Evolutionary conservation across 208 protist genomes (phyloP), one percentile per base, ranked within the genome.

Genomic region (Trypanosoma avium): DNA sequence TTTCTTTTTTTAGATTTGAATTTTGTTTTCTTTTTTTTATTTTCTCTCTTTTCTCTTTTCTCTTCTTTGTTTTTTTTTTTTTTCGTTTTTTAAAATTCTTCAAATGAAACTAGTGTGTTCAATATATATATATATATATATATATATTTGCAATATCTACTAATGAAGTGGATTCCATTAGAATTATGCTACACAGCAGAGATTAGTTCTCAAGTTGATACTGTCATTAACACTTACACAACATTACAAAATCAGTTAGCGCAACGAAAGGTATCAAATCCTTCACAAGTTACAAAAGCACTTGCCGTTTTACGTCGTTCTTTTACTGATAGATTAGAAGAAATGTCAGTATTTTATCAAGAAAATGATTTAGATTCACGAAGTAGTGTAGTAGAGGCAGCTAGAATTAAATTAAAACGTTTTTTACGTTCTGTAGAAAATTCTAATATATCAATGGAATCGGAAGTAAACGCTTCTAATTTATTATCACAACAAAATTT

Each of bases 281-380:
- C 67, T 47, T 30, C 57, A 1, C 67, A 65, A 21, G 27, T 66
- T 9, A 38, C 0, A 19, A 55, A 43, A 26, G 67, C 58, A 52
- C 33, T 66, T 32, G 22, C 13, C 22, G 58, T 59, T n/a, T 58
- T 73, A 21, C 57, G 55, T 27, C 49, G 45, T 19, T 62, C 67
- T 6, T 60, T 62, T 47, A 17, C 47, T 12, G 57, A 58, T 53
- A 42, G 67, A 7, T 17, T 73, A 30, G 22, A 57, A 26, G 67
- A 73, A 7, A 62, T 73, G 56, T 13, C 38, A 40, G 15, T 24
- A 0, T 73, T 73, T 57, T 73, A 73, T 33, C 49, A 60, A 38
- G 58, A 55, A 10, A 73, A 73, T 59, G 67, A 73, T 42, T 27
- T 62, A 33, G 67, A 73, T 52, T 27, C 64, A 15, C 64, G 64